Conservation (phyloP, 208 protist species). For the Trypanosoma vivax region DNA sequence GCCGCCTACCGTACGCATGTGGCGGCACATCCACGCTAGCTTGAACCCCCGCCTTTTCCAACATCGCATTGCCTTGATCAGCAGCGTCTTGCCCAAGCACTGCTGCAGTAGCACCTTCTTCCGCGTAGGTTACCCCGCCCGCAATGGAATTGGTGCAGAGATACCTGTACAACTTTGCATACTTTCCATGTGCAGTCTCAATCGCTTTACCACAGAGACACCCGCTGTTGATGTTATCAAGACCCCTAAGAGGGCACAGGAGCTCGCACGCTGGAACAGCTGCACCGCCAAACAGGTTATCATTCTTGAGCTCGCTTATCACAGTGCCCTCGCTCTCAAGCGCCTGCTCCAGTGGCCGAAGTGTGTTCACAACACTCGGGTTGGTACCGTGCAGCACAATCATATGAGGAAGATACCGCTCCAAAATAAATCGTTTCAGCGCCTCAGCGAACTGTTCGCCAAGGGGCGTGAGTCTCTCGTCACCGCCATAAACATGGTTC, state of each 20-base stretch:
- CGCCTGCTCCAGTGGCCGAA: constrained; percentile 44
- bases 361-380: constrained; percentile 54
- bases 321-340: constrained; percentile 8
- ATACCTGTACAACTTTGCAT: constrained; percentile 50
- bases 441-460: constrained; percentile 60
- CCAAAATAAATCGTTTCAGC: constrained; percentile 71
- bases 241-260: constrained; percentile 63
- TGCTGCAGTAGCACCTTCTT: not conserved
- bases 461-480: constrained; percentile 56
- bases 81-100: not conserved
- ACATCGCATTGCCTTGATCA: not conserved
- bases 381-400: constrained; percentile 83
- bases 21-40: too few relatives aligned
- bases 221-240: constrained; percentile 85
- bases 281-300: constrained; percentile 17
- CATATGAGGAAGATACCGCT: constrained; percentile 79
- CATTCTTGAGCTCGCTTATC: constrained; percentile 4
- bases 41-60: too few relatives aligned
- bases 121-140: not conserved
- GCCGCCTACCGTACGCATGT: too few relatives aligned
- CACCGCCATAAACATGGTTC: constrained; percentile 67
- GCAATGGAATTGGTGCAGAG: constrained; percentile 28
- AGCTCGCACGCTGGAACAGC: constrained; percentile 40
- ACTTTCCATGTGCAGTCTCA: constrained; percentile 50
- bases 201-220: constrained; percentile 62